Evolutionary conservation across 2,329 filamentous ascomycete genomes (phyloP), one percentile per base, ranked within the genome.

Genomic region (Fusarium lateritium): DNA sequence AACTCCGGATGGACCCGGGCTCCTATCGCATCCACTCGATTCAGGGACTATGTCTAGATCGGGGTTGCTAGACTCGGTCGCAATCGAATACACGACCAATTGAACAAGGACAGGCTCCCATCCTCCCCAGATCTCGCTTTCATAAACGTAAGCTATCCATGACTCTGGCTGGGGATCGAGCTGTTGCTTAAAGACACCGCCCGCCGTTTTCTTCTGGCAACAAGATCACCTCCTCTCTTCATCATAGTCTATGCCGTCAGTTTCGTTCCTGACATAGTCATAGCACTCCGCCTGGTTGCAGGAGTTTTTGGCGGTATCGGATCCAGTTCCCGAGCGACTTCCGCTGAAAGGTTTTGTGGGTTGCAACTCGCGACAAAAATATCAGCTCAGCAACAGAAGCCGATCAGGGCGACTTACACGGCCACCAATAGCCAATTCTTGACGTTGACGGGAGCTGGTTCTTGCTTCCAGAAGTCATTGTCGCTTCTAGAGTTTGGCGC

Each of bases 1-100:
- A 58, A 56, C 43, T 62, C 62, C 67, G 67, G 62, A 57, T 56
- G 49, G 47, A 49, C 28, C 53, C 49, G 50, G 67, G 54, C 65
- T 71, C 70, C 65, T 74, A 70, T 74, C 69, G 69, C 72, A 62
- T 52, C 73, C 73, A 75, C 73, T 72, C 67, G 44, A 65, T 50
- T 44, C 63, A 62, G 71, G 53, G 64, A 60, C 73, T 75, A 72
- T 72, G 69, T 64, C 73, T 71, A 58, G 63, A 75, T 75, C 69
- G 72, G 73, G 62, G 15, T 47, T 67, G 52, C 58, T 73, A 67
- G 62, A 67, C 45, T 59, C 59, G 56, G 62, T 74, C 65, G 67
- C 69, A 67, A 75, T 70, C 69, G 69, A 62, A 38, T 58, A 38
- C 55, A 57, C 59, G 63, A 61, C 69, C 71, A 73, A 75, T 75